These are phyloP conservation scores for Fraxinus sp. DNA, from an alignment of 305 asterid species.

Conservation along the genomic window DNA sequence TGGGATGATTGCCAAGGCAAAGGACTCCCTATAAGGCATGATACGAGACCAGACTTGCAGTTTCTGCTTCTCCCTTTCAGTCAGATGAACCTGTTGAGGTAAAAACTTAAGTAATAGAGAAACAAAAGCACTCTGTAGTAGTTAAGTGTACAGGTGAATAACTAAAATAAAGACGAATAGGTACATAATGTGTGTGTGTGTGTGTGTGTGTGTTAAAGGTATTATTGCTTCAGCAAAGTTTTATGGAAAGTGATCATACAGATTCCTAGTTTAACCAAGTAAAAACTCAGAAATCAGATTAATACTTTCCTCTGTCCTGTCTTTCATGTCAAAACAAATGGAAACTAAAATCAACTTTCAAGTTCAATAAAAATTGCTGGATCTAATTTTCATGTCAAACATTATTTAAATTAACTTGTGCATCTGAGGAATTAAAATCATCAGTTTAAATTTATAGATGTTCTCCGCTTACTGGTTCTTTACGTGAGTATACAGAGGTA, in stretches of 20 bases:
- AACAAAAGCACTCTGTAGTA: background rate
- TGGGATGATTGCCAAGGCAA: slow-evolving; percentile 97
- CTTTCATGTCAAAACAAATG: slow-evolving; percentile 20
- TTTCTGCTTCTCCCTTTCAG: slow-evolving; percentile 97
- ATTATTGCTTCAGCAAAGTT: slow-evolving; percentile 3
- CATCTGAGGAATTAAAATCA: slow-evolving; percentile 15
- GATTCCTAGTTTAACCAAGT: slow-evolving; percentile 13
- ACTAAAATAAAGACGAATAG: slow-evolving; percentile 15
- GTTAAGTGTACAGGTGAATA: slow-evolving; percentile 17
- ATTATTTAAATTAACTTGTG: slow-evolving; percentile 7
- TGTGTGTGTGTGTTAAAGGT: background rate
- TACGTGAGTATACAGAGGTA: slow-evolving; percentile 94
- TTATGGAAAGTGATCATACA: background rate
- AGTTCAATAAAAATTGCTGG: slow-evolving; percentile 6
- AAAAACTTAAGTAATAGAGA: slow-evolving; percentile 20
- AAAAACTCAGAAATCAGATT: slow-evolving; percentile 18
- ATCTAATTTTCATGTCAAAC: slow-evolving; percentile 8
- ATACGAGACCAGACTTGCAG: slow-evolving; percentile 98
- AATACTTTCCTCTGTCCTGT: slow-evolving; percentile 17
- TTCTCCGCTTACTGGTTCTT: slow-evolving; percentile 85
- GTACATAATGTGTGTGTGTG: slow-evolving; percentile 3
- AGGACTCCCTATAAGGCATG: slow-evolving; percentile 95
- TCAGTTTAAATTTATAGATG: slow-evolving; percentile 22
- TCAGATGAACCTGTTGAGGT: slow-evolving; percentile 67
- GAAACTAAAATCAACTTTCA: slow-evolving; percentile 1